Conservation (phyloP, 106 monocot genomes). For the Gastrodia elata region DNA sequence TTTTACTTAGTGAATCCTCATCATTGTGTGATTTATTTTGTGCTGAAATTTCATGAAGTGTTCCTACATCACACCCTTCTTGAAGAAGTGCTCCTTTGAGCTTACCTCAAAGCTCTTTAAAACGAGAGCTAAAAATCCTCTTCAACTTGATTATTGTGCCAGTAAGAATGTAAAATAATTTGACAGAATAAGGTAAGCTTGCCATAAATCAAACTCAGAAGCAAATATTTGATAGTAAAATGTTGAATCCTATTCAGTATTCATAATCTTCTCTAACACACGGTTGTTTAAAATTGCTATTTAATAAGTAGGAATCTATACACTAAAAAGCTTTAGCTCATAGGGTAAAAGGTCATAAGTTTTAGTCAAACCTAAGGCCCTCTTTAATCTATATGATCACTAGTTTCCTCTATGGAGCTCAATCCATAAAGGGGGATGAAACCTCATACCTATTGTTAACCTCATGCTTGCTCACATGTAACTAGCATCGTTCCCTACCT, state of each 20-base stretch:
- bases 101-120: not conserved
- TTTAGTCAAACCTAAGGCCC: not conserved
- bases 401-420: not conserved
- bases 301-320: too few species aligned
- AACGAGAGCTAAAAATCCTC: not conserved
- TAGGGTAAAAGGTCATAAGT: not conserved
- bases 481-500: not conserved
- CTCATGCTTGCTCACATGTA: not conserved
- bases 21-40: too few species aligned
- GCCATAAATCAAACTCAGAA: not conserved
- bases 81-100: not conserved
- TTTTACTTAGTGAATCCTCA: too few species aligned
- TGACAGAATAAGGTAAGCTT: not conserved
- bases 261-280: not conserved
- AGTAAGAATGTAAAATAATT: not conserved
- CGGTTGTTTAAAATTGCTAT: not conserved
- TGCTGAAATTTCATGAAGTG: too few species aligned
- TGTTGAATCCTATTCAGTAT: not conserved
- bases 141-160: not conserved
- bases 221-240: not conserved
- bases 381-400: not conserved
- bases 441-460: too few species aligned
- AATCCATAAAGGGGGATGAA: not conserved
- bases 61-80: too few species aligned
- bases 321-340: not conserved